Percentiles rank a stretch among this genome's conserved stretches.
Conservation (phyloP, 768 basidiomycete species). For the Lactarius evosmus region DNA sequence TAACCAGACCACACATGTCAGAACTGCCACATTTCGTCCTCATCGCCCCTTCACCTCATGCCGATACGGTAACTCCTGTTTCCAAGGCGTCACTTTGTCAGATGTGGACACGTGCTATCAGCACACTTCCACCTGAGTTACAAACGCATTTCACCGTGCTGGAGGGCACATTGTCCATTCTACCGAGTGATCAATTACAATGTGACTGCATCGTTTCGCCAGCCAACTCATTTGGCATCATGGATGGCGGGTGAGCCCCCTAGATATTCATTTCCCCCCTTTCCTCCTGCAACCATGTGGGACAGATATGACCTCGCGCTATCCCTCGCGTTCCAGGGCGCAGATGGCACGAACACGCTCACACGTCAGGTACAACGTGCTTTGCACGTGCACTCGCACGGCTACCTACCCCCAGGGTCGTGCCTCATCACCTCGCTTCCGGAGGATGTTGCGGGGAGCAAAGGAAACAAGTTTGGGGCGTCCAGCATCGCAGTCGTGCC, state of each 20-base stretch:
- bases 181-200: conserved; percentile 1
- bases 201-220: conserved; percentile 27
- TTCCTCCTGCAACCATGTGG: background rate
- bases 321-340: conserved; percentile 14
- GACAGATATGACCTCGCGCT: conserved; percentile 22
- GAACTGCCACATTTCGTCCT: conserved; percentile 14
- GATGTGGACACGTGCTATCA: conserved; percentile 10
- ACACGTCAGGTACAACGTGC: conserved; percentile 17
- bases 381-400: conserved; percentile 6
- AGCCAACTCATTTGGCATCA: conserved; percentile 24
- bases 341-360: conserved; percentile 3
- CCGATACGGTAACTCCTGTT: background rate
- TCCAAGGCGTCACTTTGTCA: background rate
- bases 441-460: background rate
- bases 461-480: conserved; percentile 25
- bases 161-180: conserved; percentile 9
- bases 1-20: background rate
- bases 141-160: conserved; percentile 21
- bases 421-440: conserved; percentile 21
- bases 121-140: conserved; percentile 3
- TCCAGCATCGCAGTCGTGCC: conserved; percentile 34
- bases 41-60: conserved; percentile 12
- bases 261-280: background rate
- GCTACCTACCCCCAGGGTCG: conserved; percentile 19
- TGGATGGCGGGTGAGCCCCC: conserved; percentile 23